Evolutionary conservation across 805 yeast genomes (phyloP), one percentile per base, ranked within the genome.

Genomic region (Candida ortonii): DNA sequence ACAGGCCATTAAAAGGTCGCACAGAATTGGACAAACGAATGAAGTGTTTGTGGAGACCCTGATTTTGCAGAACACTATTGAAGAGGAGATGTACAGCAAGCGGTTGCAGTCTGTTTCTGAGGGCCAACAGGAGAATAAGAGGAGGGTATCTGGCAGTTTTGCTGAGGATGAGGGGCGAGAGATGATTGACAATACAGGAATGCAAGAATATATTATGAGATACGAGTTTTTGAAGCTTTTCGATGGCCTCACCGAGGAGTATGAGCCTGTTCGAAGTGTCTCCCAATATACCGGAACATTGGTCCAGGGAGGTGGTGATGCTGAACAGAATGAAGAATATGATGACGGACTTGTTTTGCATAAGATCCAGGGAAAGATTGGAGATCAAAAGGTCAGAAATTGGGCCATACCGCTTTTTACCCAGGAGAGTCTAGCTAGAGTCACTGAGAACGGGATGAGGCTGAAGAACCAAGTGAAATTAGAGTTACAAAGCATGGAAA

Each of bases 1-100:
- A 0, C 88, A 81, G 48, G 87, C 87, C 1, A 78, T 81, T 30
- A 80, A 82, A 44, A 71, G 89, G 61, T 82, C 87, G 0, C 89
- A 81, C 57, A 69, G 88, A 56, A 81, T 81, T 52, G 88, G 89
- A 0, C 88, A 81, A 44, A 62, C 65, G 0, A 59, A 66, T n/a
- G 75, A 74, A 14, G 87, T 81, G 0, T 59, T 55, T 51, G 88
- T 81, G n/a, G 87, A 81, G 49, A 81, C 87, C 0, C 57, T 81
- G 37, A 72, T 81, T 3, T 52, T 81, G 46, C 61, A 68, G 33
- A 78, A 73, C 4, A 81, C 87, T 0, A 62, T 81, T 29, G 88
- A 81, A 45, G 83, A 80, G 53, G 82, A 78, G 45, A 78, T 81
- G 67, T 79, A 77, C 53, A 68, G 60, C 25, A 55, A 55, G 33